Base-by-base conservation (phyloP, 2,329 filamentous ascomycete genomes). In the Mycocentrospora acerina region DNA sequence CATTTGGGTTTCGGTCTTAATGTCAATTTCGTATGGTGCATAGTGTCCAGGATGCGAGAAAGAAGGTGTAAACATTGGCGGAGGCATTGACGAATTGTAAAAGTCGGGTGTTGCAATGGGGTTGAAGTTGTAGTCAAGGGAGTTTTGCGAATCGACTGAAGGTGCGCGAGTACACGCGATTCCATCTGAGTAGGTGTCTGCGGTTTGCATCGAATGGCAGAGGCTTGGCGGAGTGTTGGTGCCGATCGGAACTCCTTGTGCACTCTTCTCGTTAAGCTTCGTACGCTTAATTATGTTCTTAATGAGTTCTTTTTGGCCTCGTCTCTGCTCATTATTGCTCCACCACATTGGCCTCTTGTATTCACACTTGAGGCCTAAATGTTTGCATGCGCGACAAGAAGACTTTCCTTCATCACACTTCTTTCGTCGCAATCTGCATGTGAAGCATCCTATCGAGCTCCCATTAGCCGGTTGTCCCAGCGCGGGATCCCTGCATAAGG, bases 261-360 rank as follows among this genome's bases (percentile, higher is more conserved):
- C 77, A 35, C 81, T 77, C 81, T 95, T 95, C 72, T 96, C 91
- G 17, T 84, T 83, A 54, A 94, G 78, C 80, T 97, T 97, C 66
- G 93, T 97, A 66, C 85, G 82, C 81, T 95, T 96, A 77, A 98
- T 97, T 70, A 91, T 88, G 70, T 86, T 85, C 79, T 98, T 98
- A 78, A 98, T 95, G 55, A 85, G 75, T 65, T 97, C 93, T 74
- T 97, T 98, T 68, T 96, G 89, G 40, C 83, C 74, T 57, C 85
- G 82, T 55, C 93, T 80, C 62, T 86, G 82, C 49, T 95, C 90
- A 62, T 87, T 86, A 76, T 93, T 96, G 71, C 85, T 87, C 93
- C 93, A 98, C 93, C 93, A 98, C 72, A 88, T 82, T 25, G 93
- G 93, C 63, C 90, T 78, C 78, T 95, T 95, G 75, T 97, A 98